Percentiles rank a stretch among this genome's conserved stretches.
Evolutionary conservation across 140 eudicot genomes (phyloP).

Genomic region (Senecio squalidus): DNA sequence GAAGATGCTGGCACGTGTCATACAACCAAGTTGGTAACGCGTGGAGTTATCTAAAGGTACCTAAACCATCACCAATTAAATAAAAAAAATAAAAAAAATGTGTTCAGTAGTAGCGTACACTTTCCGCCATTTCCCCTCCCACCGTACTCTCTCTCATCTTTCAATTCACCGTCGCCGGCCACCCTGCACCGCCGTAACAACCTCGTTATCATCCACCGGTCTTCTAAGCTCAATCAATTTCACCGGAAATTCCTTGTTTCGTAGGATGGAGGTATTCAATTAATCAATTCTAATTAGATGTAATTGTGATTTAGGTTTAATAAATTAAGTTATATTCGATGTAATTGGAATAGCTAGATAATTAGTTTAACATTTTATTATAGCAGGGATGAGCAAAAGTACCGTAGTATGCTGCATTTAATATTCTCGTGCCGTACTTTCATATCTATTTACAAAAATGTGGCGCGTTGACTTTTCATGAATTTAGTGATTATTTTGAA

Average conservation of each 20-base stretch:
- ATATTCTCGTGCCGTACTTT: too few relatives aligned
- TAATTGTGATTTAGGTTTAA: too few relatives aligned
- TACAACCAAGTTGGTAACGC: slow-evolving; percentile 6
- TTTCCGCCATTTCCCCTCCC: slow-evolving; percentile 48
- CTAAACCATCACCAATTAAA: slow-evolving; percentile 16
- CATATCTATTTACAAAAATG: too few relatives aligned
- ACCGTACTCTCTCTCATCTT: slow-evolving; percentile 15
- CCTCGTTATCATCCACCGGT: slow-evolving; percentile 19
- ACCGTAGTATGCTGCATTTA: too few relatives aligned
- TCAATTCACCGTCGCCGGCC: slow-evolving; percentile 19
- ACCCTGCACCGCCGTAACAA: slow-evolving; percentile 7
- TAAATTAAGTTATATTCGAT: too few relatives aligned
- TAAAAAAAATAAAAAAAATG: slow-evolving; percentile 10
- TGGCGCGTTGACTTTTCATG: too few relatives aligned
- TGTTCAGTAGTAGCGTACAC: slow-evolving; percentile 45
- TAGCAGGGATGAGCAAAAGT: too few relatives aligned
- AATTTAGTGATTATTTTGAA: neutral
- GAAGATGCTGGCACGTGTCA: slow-evolving; percentile 6
- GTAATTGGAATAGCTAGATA: too few relatives aligned
- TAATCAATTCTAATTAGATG: neutral
- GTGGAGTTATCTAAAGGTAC: slow-evolving; percentile 16
- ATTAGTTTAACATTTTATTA: too few relatives aligned
- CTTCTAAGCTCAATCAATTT: slow-evolving; percentile 9
- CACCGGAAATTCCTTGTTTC: slow-evolving; percentile 57
- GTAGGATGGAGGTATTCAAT: slow-evolving; percentile 62